Percentiles rank a stretch among this genome's conserved stretches.
Conservation (phyloP, 2,329 filamentous ascomycete genomes). For the Pyrenophora graminea region DNA sequence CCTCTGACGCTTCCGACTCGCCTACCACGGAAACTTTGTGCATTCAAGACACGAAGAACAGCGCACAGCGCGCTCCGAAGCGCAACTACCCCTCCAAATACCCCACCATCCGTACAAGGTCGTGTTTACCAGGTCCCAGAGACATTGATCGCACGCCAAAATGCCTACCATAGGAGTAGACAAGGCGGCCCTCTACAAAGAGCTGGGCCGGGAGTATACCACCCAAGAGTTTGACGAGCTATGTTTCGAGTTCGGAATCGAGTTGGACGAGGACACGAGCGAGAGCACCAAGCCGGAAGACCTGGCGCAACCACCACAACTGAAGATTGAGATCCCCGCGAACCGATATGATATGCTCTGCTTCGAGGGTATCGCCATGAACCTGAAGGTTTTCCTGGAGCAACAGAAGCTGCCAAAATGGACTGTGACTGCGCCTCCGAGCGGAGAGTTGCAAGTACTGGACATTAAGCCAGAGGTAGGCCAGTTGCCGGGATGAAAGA, state of each 20-base stretch:
- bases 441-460: conserved; percentile 77
- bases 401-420: conserved; percentile 78
- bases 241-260: conserved; percentile 98
- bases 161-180: conserved; percentile 98
- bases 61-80: neutral
- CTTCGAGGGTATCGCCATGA: conserved; percentile 93
- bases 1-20: neutral
- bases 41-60: no score
- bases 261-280: conserved; percentile 82
- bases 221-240: conserved; percentile 95
- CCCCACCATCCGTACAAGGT: conserved; percentile 34
- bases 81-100: conserved; percentile 31
- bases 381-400: conserved; percentile 92
- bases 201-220: conserved; percentile 87
- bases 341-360: conserved; percentile 95
- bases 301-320: conserved; percentile 79
- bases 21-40: neutral
- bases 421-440: conserved; percentile 70
- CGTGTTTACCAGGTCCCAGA: conserved; percentile 9
- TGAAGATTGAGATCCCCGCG: conserved; percentile 97
- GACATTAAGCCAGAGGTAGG: conserved; percentile 70
- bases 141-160: conserved; percentile 40
- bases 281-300: conserved; percentile 41
- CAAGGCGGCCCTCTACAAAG: conserved; percentile 94
- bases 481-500: neutral